These are phyloP conservation scores for Tranzscheliella williamsii DNA, from an alignment of 1,284 basidiomycete species.

Conservation along the genomic window DNA sequence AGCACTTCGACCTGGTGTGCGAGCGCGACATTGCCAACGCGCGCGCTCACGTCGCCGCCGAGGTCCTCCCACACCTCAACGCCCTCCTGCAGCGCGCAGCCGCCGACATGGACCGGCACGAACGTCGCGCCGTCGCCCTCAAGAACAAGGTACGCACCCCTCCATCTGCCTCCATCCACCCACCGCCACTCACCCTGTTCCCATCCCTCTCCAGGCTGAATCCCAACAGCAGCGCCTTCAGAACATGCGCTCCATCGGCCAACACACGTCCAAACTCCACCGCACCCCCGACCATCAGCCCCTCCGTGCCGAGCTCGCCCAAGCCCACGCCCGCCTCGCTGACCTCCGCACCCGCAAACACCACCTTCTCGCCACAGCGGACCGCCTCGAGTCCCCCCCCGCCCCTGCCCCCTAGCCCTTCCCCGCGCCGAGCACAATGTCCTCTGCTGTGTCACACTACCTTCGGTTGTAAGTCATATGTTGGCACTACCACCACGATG, in stretches of 20 bases:
- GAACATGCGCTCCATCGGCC: conserved; percentile 22
- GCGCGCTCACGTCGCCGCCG: conserved; percentile 25
- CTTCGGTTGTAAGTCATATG: too few relatives aligned
- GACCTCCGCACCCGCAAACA: too few relatives aligned
- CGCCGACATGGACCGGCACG: conserved; percentile 21
- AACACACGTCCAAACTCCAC: conserved; percentile 25
- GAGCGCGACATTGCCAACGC: conserved; percentile 24
- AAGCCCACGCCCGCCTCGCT: too few relatives aligned
- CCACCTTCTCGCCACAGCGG: too few relatives aligned
- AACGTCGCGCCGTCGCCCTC: conserved; percentile 21
- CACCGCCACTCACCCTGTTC: background rate
- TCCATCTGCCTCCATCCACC: too few relatives aligned
- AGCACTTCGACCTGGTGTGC: conserved; percentile 38
- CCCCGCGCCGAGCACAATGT: too few relatives aligned
- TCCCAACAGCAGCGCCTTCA: conserved; percentile 16
- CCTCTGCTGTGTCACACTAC: too few relatives aligned
- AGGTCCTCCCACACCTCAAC: conserved; percentile 35
- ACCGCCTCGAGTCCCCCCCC: too few relatives aligned
- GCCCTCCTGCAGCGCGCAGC: conserved; percentile 24
- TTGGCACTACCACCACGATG: too few relatives aligned
- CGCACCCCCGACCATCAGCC: too few relatives aligned
- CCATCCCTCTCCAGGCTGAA: conserved; percentile 12
- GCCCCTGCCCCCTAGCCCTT: too few relatives aligned
- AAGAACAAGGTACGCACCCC: conserved; percentile 11
- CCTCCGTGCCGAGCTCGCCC: too few relatives aligned